Percentiles rank a stretch among this genome's conserved stretches.
phyloP scores from a whole-genome alignment of 768 basidiomycete species.

The Kwoniella sp. region DNA sequence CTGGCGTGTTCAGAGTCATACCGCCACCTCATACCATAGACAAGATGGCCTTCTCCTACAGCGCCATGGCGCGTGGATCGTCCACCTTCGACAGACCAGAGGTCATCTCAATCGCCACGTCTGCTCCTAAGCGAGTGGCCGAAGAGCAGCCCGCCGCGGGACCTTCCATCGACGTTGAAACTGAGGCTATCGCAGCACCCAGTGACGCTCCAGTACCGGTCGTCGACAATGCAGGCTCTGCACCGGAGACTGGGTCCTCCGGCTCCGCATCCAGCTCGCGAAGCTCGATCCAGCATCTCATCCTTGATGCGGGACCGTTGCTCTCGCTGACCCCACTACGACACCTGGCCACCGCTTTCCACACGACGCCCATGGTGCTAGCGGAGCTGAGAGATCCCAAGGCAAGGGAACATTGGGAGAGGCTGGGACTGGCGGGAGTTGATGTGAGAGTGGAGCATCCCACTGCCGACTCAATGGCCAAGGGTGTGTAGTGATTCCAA shows the following conservation, averaged over 20 bases:
- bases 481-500: slow-evolving; percentile 54
- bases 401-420: slow-evolving; percentile 66
- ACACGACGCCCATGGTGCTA: slow-evolving; percentile 85
- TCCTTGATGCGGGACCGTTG: slow-evolving; percentile 90
- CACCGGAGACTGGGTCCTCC: not conserved
- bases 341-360: slow-evolving; percentile 78
- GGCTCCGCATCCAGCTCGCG: not conserved
- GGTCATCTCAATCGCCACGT: slow-evolving; percentile 16
- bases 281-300: slow-evolving; percentile 57
- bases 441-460: slow-evolving; percentile 45
- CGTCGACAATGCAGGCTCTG: too few relatives aligned
- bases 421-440: slow-evolving; percentile 57
- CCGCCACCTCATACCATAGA: too few relatives aligned
- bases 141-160: not conserved
- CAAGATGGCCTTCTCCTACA: slow-evolving; percentile 38
- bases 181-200: not conserved
- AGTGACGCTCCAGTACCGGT: not conserved
- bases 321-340: slow-evolving; percentile 76
- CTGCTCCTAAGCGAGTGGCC: too few relatives aligned
- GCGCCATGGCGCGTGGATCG: slow-evolving; percentile 25
- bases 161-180: not conserved
- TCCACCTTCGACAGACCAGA: slow-evolving; percentile 13
- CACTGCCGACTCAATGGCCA: slow-evolving; percentile 55
- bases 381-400: slow-evolving; percentile 82
- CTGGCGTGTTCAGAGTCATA: too few relatives aligned